Percentiles rank a stretch among this genome's conserved stretches.
phyloP scores from a whole-genome alignment of 495 filamentous ascomycete genomes.

The Penicillium bovifimosum region DNA sequence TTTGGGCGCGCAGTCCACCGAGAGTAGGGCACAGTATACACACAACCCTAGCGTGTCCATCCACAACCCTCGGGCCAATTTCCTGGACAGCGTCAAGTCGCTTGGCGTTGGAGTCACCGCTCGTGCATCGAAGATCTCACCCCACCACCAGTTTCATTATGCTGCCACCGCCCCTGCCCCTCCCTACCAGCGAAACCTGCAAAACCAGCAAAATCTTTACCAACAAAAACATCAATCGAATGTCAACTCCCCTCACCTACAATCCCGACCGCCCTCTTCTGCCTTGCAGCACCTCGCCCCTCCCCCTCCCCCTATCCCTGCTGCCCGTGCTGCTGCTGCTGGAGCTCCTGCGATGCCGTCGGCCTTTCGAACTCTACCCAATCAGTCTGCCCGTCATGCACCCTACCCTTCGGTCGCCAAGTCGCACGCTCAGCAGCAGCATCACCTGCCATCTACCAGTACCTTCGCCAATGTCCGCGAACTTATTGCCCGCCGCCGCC shows the following conservation, averaged over 20 bases:
- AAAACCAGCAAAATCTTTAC: constrained; percentile 29
- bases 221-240: constrained; percentile 19
- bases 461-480: constrained; percentile 47
- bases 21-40: constrained; percentile 88
- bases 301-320: constrained; percentile 28
- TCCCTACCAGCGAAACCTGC: constrained; percentile 18
- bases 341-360: constrained; percentile 46
- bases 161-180: constrained; percentile 31
- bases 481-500: constrained; percentile 44
- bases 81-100: constrained; percentile 51
- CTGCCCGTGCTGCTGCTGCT: constrained; percentile 32
- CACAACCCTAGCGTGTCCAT: constrained; percentile 60
- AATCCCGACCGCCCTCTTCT: constrained; percentile 34
- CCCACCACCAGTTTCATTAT: constrained; percentile 30
- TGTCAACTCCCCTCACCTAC: constrained; percentile 24
- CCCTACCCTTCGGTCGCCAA: constrained; percentile 41
- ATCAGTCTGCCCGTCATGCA: constrained; percentile 39
- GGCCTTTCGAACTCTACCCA: constrained; percentile 45
- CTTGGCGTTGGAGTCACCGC: constrained; percentile 30
- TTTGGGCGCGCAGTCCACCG: constrained; percentile 78
- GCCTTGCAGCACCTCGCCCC: constrained; percentile 37
- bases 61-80: constrained; percentile 55
- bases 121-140: constrained; percentile 34
- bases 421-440: constrained; percentile 35
- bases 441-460: constrained; percentile 38